These are phyloP conservation scores for Epichloe amarillans DNA, from an alignment of 2,329 filamentous ascomycete genomes.

Conservation along the genomic window DNA sequence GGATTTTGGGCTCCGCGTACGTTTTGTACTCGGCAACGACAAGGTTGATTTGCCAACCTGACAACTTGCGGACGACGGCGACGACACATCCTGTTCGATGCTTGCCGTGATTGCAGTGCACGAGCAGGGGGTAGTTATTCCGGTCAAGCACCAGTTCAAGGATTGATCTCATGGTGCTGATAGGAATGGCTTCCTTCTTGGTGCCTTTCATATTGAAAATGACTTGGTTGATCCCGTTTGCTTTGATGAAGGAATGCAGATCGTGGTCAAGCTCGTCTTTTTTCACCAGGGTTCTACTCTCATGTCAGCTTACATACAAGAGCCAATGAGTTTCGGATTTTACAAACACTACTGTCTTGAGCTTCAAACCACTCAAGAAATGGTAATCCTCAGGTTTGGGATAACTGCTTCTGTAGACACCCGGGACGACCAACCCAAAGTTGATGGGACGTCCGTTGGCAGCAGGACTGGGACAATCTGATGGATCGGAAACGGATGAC, in stretches of 20 bases:
- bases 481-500: constrained; percentile 1
- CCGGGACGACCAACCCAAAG: constrained; percentile 61
- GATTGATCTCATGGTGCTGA: constrained; percentile 55
- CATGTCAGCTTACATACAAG: constrained; percentile 6
- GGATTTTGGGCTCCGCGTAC: constrained; percentile 48
- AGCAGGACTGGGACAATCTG: constrained; percentile 12
- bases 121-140: constrained; percentile 63
- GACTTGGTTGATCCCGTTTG: constrained; percentile 56
- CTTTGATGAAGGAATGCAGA: constrained; percentile 47
- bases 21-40: constrained; percentile 61
- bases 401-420: constrained; percentile 73
- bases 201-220: constrained; percentile 76
- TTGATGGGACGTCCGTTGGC: constrained; percentile 43
- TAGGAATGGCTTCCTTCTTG: constrained; percentile 62
- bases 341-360: constrained; percentile 70
- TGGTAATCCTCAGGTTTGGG: constrained; percentile 57
- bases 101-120: constrained; percentile 93
- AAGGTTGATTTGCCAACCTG: constrained; percentile 48
- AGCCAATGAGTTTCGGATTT: neutral
- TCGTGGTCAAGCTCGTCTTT: constrained; percentile 41
- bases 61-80: constrained; percentile 61
- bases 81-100: constrained; percentile 88
- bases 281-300: constrained; percentile 44
- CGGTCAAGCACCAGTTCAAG: constrained; percentile 58
- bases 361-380: constrained; percentile 51